Conservation (phyloP, 2,329 filamentous ascomycete species). For the Aspergillus sp. region DNA sequence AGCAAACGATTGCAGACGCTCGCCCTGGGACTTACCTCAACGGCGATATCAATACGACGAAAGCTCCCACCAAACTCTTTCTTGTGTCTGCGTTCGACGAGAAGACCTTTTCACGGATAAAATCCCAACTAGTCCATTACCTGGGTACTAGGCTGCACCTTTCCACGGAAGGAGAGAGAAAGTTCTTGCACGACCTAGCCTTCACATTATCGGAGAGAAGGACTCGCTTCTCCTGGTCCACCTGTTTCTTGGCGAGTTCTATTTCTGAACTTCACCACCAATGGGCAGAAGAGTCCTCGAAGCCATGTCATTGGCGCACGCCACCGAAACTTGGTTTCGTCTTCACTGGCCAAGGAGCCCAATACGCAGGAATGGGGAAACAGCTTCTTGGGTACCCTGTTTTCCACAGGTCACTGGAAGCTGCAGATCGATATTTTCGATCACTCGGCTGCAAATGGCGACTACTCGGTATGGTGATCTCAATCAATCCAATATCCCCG, state of each 20-base stretch:
- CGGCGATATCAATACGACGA: too few species aligned
- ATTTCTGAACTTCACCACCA: background rate
- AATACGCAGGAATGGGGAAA: constrained; percentile 27
- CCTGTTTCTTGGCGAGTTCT: background rate
- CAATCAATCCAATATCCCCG: background rate
- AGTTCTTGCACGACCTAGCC: constrained; percentile 1
- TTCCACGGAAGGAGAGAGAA: background rate
- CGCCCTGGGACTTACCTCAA: background rate
- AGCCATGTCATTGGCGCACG: background rate
- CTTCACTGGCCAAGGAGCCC: constrained; percentile 36
- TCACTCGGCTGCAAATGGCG: constrained; percentile 11
- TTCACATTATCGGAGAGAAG: constrained; percentile 7
- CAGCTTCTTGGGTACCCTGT: constrained; percentile 18
- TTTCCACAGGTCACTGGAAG: constrained; percentile 13
- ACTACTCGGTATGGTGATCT: constrained; percentile 6
- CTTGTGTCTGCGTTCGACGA: background rate
- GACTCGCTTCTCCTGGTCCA: background rate
- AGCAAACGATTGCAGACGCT: background rate
- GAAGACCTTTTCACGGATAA: background rate
- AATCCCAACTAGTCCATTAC: background rate
- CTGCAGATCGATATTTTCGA: constrained; percentile 7
- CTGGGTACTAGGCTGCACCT: background rate
- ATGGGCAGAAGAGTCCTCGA: background rate
- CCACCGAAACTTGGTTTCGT: constrained; percentile 20
- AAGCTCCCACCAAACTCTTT: background rate